phyloP scores from a whole-genome alignment of 2,329 filamentous ascomycete species.

The Cryphonectria naterciae region DNA sequence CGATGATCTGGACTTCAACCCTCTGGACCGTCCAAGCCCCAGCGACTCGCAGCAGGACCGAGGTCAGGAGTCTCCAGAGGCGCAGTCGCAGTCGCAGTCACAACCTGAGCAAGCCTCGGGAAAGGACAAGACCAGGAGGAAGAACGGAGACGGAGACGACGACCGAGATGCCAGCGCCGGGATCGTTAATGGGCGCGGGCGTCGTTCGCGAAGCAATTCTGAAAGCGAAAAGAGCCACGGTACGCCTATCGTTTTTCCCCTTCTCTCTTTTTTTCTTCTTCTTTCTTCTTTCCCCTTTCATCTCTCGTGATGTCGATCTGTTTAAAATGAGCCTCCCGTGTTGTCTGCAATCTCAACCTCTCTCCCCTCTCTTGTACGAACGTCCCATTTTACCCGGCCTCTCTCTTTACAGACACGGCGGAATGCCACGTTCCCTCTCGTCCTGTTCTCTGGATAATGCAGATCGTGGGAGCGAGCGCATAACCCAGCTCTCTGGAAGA shows the following conservation, averaged over 20 bases:
- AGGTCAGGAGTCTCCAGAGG: constrained; percentile 10
- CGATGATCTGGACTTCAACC: constrained; percentile 4
- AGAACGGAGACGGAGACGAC: neutral
- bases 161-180: constrained; percentile 8
- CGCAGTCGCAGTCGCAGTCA: constrained; percentile 11
- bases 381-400: neutral
- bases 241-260: neutral
- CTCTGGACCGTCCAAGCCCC: constrained; percentile 11
- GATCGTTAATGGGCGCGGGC: neutral
- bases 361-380: neutral
- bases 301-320: neutral
- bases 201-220: constrained; percentile 17
- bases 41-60: constrained; percentile 3
- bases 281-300: neutral
- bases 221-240: constrained; percentile 22
- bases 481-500: constrained; percentile 8
- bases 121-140: neutral
- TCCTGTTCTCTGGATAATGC: constrained; percentile 2
- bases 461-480: neutral
- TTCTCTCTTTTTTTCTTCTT: neutral
- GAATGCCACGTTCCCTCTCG: constrained; percentile 4
- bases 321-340: neutral
- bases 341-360: neutral
- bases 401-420: constrained; percentile 4
- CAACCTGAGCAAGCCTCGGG: constrained; percentile 14